These are phyloP conservation scores for Melanopsichium pennsylvanicum DNA, from an alignment of 1,284 basidiomycete genomes.

Conservation along the genomic window DNA sequence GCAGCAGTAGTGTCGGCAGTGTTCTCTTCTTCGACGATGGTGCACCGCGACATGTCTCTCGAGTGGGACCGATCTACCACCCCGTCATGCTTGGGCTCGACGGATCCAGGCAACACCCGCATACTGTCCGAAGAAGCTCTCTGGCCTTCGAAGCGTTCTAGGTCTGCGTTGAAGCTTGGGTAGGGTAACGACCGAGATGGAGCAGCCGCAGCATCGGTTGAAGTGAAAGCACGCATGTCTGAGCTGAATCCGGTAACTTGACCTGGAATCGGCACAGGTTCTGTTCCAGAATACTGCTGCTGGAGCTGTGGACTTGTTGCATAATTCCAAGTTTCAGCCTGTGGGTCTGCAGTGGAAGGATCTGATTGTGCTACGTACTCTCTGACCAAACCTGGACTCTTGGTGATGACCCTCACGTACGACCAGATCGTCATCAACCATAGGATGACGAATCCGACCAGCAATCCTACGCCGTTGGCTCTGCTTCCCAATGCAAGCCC, in stretches of 20 bases:
- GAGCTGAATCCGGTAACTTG: background rate
- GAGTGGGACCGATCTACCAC: slow-evolving; percentile 12
- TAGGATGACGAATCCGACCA: slow-evolving; percentile 50
- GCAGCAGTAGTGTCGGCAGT: slow-evolving; percentile 7
- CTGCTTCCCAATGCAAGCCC: slow-evolving; percentile 30
- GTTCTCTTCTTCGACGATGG: slow-evolving; percentile 8
- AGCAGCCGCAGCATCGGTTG: background rate
- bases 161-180: slow-evolving; percentile 26
- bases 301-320: background rate
- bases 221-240: slow-evolving; percentile 1
- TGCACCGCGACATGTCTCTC: slow-evolving; percentile 1
- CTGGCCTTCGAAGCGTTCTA: slow-evolving; percentile 28
- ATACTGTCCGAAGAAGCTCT: slow-evolving; percentile 40
- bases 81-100: slow-evolving; percentile 17
- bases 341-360: slow-evolving; percentile 2
- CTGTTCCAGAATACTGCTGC: background rate
- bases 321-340: background rate
- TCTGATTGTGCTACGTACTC: slow-evolving; percentile 45
- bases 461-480: slow-evolving; percentile 46
- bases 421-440: slow-evolving; percentile 60
- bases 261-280: slow-evolving; percentile 19
- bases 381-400: slow-evolving; percentile 54
- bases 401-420: slow-evolving; percentile 49
- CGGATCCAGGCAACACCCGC: slow-evolving; percentile 40
- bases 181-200: slow-evolving; percentile 13